Percentiles rank a stretch among this genome's conserved stretches.
phyloP scores from a whole-genome alignment of 164 flowering plant species.

The Magnolia changhungtana region DNA sequence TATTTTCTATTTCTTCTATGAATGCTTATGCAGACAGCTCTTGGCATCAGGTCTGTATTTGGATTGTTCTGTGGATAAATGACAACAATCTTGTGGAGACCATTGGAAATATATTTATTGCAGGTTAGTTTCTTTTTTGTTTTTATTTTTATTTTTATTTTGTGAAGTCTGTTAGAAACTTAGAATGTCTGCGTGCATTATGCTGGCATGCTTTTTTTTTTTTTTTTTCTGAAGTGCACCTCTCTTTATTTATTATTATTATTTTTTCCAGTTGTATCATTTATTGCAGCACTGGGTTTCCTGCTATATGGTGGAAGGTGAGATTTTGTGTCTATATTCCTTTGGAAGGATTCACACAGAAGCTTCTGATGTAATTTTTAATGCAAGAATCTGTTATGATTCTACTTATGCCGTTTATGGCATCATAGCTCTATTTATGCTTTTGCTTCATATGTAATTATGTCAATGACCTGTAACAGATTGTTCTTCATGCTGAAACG shows the following conservation, averaged over 20 bases:
- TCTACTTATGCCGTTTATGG: neutral
- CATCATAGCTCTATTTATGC: neutral
- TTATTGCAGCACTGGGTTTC: constrained; percentile 85
- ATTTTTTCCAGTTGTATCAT: constrained; percentile 60
- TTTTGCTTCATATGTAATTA: neutral
- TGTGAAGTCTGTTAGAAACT: neutral
- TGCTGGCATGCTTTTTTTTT: too few relatives aligned
- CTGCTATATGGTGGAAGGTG: constrained; percentile 94
- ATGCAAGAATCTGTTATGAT: neutral
- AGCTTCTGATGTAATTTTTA: neutral
- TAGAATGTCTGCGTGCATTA: neutral
- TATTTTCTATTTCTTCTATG: neutral
- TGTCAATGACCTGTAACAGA: constrained; percentile 29
- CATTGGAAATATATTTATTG: constrained; percentile 77
- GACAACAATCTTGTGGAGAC: constrained; percentile 60
- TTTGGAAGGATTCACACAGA: too few relatives aligned
- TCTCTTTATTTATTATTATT: neutral
- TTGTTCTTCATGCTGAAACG: constrained; percentile 86
- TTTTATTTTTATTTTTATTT: neutral
- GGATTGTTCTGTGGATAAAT: constrained; percentile 84
- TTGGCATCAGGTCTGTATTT: constrained; percentile 65
- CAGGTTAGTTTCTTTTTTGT: constrained; percentile 46
- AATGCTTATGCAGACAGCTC: neutral
- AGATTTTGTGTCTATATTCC: constrained; percentile 1
- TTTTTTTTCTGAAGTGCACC: too few relatives aligned